A percentile compares a stretch with the other conserved stretches of the same genome.
Evolutionary conservation across 352 stramenopile species (phyloP).

Genomic region (Phytopythium delawarense): DNA sequence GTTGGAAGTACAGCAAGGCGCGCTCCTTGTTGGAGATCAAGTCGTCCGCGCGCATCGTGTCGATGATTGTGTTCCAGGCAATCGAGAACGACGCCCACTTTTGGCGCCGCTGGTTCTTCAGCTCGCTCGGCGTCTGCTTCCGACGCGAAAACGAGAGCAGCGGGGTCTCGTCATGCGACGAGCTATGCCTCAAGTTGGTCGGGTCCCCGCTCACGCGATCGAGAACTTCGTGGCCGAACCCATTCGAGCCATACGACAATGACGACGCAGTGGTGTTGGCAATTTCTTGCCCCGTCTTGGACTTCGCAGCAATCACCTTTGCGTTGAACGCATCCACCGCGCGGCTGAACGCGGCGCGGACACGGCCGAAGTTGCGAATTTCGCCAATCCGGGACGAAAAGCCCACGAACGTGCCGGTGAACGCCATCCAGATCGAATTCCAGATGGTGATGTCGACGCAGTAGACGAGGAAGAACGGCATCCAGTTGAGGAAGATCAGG

Average conservation of each 20-base stretch:
- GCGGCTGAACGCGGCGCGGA: constrained; percentile 83
- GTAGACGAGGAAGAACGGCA: constrained; percentile 97
- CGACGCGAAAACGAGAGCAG: constrained; percentile 83
- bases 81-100: constrained; percentile 99
- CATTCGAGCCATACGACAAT: constrained; percentile 43
- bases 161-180: constrained; percentile 58
- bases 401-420: constrained; percentile 95
- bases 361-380: constrained; percentile 90
- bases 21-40: constrained; percentile 89
- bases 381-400: constrained; percentile 96
- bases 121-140: constrained; percentile 74
- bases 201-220: constrained; percentile 44
- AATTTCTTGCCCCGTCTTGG: constrained; percentile 71
- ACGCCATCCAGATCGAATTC: constrained; percentile 96
- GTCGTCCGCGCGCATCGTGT: constrained; percentile 92
- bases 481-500: constrained; percentile 94
- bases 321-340: constrained; percentile 84
- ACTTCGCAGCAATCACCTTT: constrained; percentile 78
- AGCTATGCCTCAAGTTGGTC: constrained; percentile 11
- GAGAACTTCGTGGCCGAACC: constrained; percentile 52
- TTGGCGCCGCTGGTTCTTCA: constrained; percentile 92
- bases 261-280: constrained; percentile 20
- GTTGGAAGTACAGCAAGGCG: constrained; percentile 94
- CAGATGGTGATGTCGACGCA: constrained; percentile 99
- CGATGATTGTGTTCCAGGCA: constrained; percentile 97